Percentiles rank a stretch among this genome's conserved stretches.
phyloP scores from a whole-genome alignment of 352 stramenopile species.

The Pythium oligandrum region DNA sequence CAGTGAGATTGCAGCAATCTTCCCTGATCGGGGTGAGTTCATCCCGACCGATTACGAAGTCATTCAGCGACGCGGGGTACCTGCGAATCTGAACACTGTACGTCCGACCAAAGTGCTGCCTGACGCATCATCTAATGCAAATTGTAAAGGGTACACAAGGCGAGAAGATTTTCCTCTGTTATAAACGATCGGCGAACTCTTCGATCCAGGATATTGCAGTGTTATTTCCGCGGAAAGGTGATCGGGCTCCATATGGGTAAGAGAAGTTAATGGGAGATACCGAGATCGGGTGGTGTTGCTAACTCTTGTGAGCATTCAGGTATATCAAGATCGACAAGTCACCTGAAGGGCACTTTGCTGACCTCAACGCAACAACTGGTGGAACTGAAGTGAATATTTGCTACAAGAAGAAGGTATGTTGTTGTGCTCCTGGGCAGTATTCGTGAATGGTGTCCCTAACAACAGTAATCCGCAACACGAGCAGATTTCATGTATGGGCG shows the following conservation, averaged over 20 bases:
- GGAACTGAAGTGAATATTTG: slow-evolving; percentile 72
- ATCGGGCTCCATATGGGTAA: slow-evolving; percentile 78
- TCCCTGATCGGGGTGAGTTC: slow-evolving; percentile 70
- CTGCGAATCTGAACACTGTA: slow-evolving; percentile 77
- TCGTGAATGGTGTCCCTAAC: no score
- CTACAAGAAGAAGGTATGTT: slow-evolving; percentile 76
- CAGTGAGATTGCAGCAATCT: slow-evolving; percentile 72
- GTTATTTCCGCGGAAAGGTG: slow-evolving; percentile 79
- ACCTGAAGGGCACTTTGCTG: slow-evolving; percentile 55
- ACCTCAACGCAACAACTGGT: slow-evolving; percentile 69
- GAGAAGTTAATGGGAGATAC: not conserved
- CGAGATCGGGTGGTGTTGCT: no score
- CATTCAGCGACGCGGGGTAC: slow-evolving; percentile 44
- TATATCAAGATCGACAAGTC: slow-evolving; percentile 78
- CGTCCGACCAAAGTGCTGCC: not conserved
- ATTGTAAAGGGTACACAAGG: slow-evolving; percentile 64
- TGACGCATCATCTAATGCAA: not conserved
- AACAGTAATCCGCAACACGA: no score
- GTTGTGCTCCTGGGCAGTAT: not conserved
- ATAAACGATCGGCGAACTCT: slow-evolving; percentile 57
- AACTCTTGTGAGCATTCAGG: slow-evolving; percentile 17
- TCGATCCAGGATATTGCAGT: slow-evolving; percentile 64
- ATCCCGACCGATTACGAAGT: slow-evolving; percentile 76
- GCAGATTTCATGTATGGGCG: no score
- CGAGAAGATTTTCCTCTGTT: slow-evolving; percentile 78